Conservation (phyloP, 2,329 filamentous ascomycete species). For the Metarhizium humberi region DNA sequence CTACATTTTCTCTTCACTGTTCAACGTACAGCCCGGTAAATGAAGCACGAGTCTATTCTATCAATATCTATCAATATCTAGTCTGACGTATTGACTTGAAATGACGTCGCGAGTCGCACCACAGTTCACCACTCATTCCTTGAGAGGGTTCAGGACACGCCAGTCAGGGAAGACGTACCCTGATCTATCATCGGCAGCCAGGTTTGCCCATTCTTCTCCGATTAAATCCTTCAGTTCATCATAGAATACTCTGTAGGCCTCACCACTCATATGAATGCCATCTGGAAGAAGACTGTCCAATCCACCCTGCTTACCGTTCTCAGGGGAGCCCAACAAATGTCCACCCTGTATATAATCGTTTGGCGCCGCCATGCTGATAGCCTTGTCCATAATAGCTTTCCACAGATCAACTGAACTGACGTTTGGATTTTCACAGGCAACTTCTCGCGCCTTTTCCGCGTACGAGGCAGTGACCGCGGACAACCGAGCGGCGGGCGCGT, state of each 20-base stretch:
- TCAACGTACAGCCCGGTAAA: too few relatives aligned
- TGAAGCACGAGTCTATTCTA: too few relatives aligned
- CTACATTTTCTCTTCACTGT: too few relatives aligned
- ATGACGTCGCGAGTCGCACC: too few relatives aligned
- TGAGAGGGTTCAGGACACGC: constrained; percentile 17
- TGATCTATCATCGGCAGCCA: constrained; percentile 24
- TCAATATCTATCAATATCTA: too few relatives aligned
- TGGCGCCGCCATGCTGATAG: constrained; percentile 44
- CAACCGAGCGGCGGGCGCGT: constrained; percentile 31
- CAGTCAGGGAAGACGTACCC: constrained; percentile 41
- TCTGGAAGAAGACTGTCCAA: constrained; percentile 45
- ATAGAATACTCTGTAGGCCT: constrained; percentile 44
- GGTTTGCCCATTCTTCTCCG: constrained; percentile 30
- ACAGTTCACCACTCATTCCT: neutral
- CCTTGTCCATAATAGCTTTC: constrained; percentile 66
- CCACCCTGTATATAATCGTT: constrained; percentile 44
- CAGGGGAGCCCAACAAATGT: constrained; percentile 39
- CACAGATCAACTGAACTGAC: constrained; percentile 72
- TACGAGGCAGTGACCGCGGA: constrained; percentile 44
- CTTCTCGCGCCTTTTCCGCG: constrained; percentile 48
- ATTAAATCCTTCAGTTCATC: constrained; percentile 38
- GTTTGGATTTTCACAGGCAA: constrained; percentile 61
- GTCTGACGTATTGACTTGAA: too few relatives aligned
- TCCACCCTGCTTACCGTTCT: constrained; percentile 39
- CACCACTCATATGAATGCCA: constrained; percentile 47